These are phyloP conservation scores for Pichia cephalocereana DNA, from an alignment of 805 yeast species.

Conservation along the genomic window DNA sequence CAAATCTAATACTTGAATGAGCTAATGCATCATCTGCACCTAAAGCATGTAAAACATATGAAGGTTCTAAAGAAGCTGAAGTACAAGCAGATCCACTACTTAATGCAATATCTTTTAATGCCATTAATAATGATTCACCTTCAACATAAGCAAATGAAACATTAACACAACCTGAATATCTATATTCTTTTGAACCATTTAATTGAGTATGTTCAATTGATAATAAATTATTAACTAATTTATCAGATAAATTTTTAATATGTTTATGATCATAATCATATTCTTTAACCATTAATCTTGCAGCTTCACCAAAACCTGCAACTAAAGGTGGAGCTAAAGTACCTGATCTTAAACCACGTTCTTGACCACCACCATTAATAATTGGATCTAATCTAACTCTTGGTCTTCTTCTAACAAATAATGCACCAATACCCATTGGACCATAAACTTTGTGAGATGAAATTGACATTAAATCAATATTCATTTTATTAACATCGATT, in stretches of 20 bases:
- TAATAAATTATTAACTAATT: conserved; percentile 63
- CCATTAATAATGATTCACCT: conserved; percentile 97
- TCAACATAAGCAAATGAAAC: conserved; percentile 95
- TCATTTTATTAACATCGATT: conserved; percentile 85
- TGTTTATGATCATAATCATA: conserved; percentile 64
- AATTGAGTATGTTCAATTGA: conserved; percentile 80
- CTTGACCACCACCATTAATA: conserved; percentile 98
- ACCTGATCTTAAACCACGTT: conserved; percentile 95
- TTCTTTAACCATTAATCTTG: conserved; percentile 70
- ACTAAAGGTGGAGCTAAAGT: conserved; percentile 95
- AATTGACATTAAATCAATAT: conserved; percentile 86
- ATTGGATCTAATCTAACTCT: conserved; percentile 94
- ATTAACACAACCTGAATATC: conserved; percentile 92
- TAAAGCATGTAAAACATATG: conserved; percentile 90
- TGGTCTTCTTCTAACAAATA: conserved; percentile 94
- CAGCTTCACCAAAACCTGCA: conserved; percentile 96
- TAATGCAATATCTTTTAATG: conserved; percentile 91
- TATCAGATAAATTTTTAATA: conserved; percentile 61
- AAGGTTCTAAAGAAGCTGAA: conserved; percentile 95
- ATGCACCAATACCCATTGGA: conserved; percentile 96
- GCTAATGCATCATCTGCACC: conserved; percentile 99
- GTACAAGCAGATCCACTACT: conserved; percentile 98
- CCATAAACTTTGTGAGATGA: conserved; percentile 97
- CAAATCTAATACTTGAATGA: conserved; percentile 96
- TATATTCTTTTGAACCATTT: conserved; percentile 70